phyloP scores from a whole-genome alignment of 179 eudicot genomes.

The Heliamphora pulchella region DNA sequence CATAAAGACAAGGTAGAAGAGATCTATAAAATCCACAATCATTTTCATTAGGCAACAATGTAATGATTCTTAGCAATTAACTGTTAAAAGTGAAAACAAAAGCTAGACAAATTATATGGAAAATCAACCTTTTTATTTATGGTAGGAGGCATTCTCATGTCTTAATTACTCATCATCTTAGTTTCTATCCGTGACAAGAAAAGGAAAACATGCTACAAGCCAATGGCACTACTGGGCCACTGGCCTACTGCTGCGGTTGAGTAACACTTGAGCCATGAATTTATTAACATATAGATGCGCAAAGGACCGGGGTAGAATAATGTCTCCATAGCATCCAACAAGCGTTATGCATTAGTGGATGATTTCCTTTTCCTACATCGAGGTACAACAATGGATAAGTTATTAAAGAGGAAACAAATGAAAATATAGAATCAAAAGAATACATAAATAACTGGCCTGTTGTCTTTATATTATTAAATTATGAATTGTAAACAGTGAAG shows the following conservation, averaged over 20 bases:
- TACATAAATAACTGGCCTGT: no score
- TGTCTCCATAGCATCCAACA: background rate
- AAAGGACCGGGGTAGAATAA: background rate
- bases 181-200: background rate
- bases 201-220: background rate
- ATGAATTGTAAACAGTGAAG: no score
- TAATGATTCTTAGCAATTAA: background rate
- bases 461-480: no score
- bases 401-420: no score
- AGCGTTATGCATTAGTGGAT: background rate
- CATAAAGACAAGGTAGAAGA: background rate
- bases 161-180: background rate
- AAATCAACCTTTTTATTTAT: background rate
- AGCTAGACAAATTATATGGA: constrained; percentile 5
- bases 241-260: no score
- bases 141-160: background rate
- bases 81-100: background rate
- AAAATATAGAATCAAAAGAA: no score
- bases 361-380: no score
- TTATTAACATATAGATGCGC: background rate
- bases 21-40: background rate
- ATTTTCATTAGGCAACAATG: background rate
- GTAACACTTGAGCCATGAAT: background rate
- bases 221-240: background rate
- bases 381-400: no score